phyloP scores from a whole-genome alignment of 345 rosid genomes.

The Rubroshorea leprosula region DNA sequence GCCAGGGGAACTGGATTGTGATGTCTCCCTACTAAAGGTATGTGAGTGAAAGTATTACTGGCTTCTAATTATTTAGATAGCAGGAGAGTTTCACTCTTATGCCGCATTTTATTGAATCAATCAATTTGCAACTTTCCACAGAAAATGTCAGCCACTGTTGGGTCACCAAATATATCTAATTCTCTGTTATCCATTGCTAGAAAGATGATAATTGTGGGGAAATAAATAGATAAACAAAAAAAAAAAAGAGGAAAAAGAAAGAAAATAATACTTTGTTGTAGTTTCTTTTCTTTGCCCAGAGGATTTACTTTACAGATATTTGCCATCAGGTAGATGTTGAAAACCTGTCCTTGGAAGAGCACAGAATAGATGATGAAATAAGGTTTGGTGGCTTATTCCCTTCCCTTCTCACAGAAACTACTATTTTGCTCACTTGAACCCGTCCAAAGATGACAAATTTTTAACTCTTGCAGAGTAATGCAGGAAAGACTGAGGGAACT shows the following conservation, averaged over 20 bases:
- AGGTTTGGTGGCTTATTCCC: constrained; percentile 44
- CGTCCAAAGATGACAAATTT: constrained; percentile 30
- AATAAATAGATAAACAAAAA: not conserved
- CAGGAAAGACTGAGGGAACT: constrained; percentile 67
- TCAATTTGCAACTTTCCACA: constrained; percentile 6
- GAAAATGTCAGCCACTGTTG: not conserved
- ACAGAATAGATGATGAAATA: constrained; percentile 63
- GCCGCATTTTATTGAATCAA: not conserved
- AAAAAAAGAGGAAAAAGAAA: not conserved
- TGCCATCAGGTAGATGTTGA: constrained; percentile 68
- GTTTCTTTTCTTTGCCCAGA: not conserved
- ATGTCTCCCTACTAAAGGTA: constrained; percentile 66
- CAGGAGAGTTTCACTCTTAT: not conserved
- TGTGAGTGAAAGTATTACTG: constrained; percentile 12
- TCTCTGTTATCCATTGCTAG: not conserved
- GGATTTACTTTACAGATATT: not conserved
- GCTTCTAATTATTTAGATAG: constrained; percentile 1
- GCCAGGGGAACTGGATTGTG: constrained; percentile 53
- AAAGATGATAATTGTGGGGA: not conserved
- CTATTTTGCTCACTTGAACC: constrained; percentile 16
- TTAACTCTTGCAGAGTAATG: constrained; percentile 55
- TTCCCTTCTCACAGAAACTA: constrained; percentile 15
- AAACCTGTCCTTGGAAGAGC: constrained; percentile 67
- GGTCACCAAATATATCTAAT: not conserved
- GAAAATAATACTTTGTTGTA: not conserved